Evolutionary conservation across 2,329 filamentous ascomycete genomes (phyloP).

Genomic region (Dactylellina sp.): DNA sequence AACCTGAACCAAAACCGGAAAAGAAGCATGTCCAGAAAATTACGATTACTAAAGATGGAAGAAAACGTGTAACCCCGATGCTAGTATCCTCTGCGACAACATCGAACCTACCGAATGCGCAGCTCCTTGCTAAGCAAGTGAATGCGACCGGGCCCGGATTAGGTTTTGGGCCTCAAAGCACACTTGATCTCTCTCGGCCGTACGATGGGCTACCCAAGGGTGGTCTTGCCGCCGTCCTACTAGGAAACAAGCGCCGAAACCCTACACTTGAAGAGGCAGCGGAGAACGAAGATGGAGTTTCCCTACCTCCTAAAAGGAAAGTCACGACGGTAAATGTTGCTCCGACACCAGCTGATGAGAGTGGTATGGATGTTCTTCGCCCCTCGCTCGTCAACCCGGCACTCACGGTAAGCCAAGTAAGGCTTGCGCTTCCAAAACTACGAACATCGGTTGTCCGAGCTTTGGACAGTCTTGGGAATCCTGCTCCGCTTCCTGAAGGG

Average conservation of each 20-base stretch:
- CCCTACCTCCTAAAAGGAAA: constrained; percentile 70
- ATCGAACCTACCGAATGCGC: constrained; percentile 60
- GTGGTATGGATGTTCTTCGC: constrained; percentile 82
- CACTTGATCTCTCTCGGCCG: constrained; percentile 90
- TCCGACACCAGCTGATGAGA: constrained; percentile 80
- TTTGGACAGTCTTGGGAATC: constrained; percentile 70
- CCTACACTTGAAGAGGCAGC: constrained; percentile 82
- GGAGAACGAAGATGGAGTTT: constrained; percentile 67
- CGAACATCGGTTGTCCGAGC: constrained; percentile 84
- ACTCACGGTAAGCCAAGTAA: constrained; percentile 82
- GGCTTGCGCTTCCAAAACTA: constrained; percentile 88
- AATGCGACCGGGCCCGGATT: constrained; percentile 55
- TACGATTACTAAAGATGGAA: constrained; percentile 94
- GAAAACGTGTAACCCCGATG: constrained; percentile 92
- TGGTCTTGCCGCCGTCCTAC: constrained; percentile 83
- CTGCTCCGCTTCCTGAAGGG: constrained; percentile 47
- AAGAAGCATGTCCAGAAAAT: constrained; percentile 77
- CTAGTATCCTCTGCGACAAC: constrained; percentile 77
- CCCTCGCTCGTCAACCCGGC: constrained; percentile 87
- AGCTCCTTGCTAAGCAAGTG: constrained; percentile 59
- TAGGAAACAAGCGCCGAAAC: constrained; percentile 93
- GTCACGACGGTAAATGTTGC: constrained; percentile 73
- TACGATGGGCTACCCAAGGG: constrained; percentile 93
- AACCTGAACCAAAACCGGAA: constrained; percentile 60
- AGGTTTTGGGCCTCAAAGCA: constrained; percentile 73